These are phyloP conservation scores for Tetrahymena elliotti DNA, from an alignment of 73 alveolate species.

Conservation along the genomic window DNA sequence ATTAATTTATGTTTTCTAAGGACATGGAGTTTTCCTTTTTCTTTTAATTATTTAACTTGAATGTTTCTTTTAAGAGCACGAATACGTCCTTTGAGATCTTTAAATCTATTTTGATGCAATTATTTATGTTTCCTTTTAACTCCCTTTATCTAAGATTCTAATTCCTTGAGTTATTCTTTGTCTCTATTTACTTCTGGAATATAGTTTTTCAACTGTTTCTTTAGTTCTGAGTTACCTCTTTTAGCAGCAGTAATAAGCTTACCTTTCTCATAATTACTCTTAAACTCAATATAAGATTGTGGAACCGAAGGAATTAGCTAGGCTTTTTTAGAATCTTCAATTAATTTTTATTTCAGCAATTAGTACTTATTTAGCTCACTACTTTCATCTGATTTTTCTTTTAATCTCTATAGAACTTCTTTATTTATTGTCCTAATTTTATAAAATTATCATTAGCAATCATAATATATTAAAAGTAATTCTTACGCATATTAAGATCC, in stretches of 20 bases:
- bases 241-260: background rate
- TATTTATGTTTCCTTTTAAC: background rate
- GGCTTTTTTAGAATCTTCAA: background rate
- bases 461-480: background rate
- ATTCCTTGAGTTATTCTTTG: background rate
- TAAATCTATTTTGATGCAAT: background rate
- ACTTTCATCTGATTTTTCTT: background rate
- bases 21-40: background rate
- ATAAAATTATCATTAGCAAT: background rate
- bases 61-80: background rate
- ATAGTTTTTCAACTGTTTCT: background rate
- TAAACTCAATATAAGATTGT: background rate
- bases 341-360: background rate
- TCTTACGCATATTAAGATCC: conserved; percentile 41
- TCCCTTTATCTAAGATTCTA: background rate
- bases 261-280: background rate
- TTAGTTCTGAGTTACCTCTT: background rate
- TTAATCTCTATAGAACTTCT: background rate
- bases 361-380: background rate
- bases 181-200: background rate
- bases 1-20: background rate
- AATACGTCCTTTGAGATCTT: background rate
- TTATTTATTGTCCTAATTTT: background rate
- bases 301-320: background rate
- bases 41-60: background rate